A percentile compares a stretch with the other conserved stretches of the same genome.
phyloP scores from a whole-genome alignment of 2,329 filamentous ascomycete species.

The Paecilomyces sp. region DNA sequence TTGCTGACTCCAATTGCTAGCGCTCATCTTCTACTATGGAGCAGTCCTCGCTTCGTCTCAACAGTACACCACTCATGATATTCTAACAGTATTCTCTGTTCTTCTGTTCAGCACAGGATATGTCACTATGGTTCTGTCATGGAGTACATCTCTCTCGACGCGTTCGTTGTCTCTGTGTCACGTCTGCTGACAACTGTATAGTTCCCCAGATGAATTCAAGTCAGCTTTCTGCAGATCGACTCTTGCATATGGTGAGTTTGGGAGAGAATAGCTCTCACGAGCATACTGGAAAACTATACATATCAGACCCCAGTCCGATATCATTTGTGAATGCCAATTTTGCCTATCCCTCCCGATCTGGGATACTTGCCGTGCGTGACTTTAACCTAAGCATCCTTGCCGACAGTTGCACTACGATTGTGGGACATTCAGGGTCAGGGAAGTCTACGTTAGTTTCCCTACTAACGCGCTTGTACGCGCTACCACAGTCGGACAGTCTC shows the following conservation, averaged over 20 bases:
- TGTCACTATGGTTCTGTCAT: slow-evolving; percentile 60
- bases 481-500: slow-evolving; percentile 14
- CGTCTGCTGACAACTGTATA: slow-evolving; percentile 12
- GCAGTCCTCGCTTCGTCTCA: slow-evolving; percentile 52
- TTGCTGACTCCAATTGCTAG: slow-evolving; percentile 23
- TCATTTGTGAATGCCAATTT: slow-evolving; percentile 61
- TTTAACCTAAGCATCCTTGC: slow-evolving; percentile 59
- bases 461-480: slow-evolving; percentile 62
- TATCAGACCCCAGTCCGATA: slow-evolving; percentile 43
- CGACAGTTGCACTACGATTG: slow-evolving; percentile 66
- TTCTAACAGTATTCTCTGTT: slow-evolving; percentile 71
- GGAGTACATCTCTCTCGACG: slow-evolving; percentile 35
- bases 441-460: slow-evolving; percentile 79
- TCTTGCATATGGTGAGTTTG: slow-evolving; percentile 64
- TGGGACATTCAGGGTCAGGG: slow-evolving; percentile 79
- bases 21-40: slow-evolving; percentile 79
- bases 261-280: slow-evolving; percentile 52
- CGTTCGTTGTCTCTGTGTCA: not conserved
- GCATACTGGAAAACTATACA: slow-evolving; percentile 40
- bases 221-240: slow-evolving; percentile 61
- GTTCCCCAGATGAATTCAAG: slow-evolving; percentile 75
- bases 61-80: slow-evolving; percentile 46
- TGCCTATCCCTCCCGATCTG: slow-evolving; percentile 57
- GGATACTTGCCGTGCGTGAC: slow-evolving; percentile 50
- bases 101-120: slow-evolving; percentile 77